Conservation (phyloP, 1,284 basidiomycete genomes). For the Phlebopus sp. region DNA sequence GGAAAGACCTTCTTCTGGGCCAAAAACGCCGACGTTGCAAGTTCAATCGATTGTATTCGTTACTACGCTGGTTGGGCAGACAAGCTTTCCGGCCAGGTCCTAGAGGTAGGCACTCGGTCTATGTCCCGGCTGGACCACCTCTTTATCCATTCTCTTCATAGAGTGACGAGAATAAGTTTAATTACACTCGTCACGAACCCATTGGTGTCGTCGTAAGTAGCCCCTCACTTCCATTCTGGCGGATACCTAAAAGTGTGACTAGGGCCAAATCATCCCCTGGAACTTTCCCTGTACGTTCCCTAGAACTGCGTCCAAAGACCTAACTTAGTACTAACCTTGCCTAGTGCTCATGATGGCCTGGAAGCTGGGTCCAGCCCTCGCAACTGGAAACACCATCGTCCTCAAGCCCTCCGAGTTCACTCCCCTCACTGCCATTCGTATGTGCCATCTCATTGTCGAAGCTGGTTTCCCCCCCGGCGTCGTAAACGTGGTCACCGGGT, state of each 20-base stretch:
- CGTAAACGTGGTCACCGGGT: slow-evolving; percentile 68
- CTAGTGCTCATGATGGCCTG: slow-evolving; percentile 73
- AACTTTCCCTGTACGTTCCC: slow-evolving; percentile 59
- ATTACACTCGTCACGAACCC: slow-evolving; percentile 88
- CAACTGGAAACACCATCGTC: slow-evolving; percentile 80
- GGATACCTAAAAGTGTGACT: background rate
- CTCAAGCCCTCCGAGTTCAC: slow-evolving; percentile 92
- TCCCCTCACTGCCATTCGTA: slow-evolving; percentile 73
- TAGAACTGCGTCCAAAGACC: background rate
- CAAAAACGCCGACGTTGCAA: slow-evolving; percentile 65
- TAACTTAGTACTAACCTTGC: background rate
- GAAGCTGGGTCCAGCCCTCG: slow-evolving; percentile 86
- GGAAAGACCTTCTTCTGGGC: slow-evolving; percentile 81
- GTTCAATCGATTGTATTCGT: slow-evolving; percentile 68
- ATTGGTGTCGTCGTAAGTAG: slow-evolving; percentile 70
- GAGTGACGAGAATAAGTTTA: slow-evolving; percentile 69
- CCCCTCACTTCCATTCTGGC: background rate
- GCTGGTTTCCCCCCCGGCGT: slow-evolving; percentile 71
- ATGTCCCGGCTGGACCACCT: background rate
- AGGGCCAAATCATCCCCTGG: slow-evolving; percentile 83
- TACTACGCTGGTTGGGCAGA: slow-evolving; percentile 83
- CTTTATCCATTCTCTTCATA: slow-evolving; percentile 15
- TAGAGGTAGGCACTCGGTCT: slow-evolving; percentile 48
- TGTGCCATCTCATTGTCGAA: slow-evolving; percentile 46
- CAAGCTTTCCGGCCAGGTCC: slow-evolving; percentile 82